These are phyloP conservation scores for Colletotrichum liaoningense DNA, from an alignment of 2,329 filamentous ascomycete genomes.

Conservation along the genomic window DNA sequence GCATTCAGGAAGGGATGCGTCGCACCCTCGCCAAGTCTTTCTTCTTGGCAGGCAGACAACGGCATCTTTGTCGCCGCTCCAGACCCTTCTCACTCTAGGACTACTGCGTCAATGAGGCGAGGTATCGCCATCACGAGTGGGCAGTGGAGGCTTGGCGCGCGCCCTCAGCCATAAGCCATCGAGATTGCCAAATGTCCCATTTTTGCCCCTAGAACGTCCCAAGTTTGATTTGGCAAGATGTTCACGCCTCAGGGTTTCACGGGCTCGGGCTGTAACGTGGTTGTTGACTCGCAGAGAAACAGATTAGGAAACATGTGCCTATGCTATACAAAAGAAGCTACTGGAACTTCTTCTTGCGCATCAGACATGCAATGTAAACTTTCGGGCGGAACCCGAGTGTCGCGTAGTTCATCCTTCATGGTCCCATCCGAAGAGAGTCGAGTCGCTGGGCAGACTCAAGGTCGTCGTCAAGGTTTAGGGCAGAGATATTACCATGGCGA, in stretches of 20 bases:
- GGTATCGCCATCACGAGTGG: slow-evolving; percentile 1
- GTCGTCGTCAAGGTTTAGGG: not conserved
- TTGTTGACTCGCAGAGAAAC: not conserved
- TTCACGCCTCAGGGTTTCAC: not conserved
- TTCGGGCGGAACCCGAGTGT: not conserved
- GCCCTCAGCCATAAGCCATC: slow-evolving; percentile 5
- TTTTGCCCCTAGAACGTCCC: not conserved
- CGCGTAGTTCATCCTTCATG: not conserved
- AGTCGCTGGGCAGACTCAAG: slow-evolving; percentile 4
- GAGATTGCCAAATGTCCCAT: not conserved
- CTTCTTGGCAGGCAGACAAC: slow-evolving; percentile 15
- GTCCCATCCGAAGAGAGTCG: not conserved
- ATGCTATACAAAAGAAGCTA: not conserved
- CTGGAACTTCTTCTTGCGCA: not conserved
- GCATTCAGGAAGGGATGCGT: not conserved
- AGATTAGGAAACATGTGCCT: not conserved
- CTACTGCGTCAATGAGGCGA: not conserved
- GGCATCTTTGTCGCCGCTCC: not conserved
- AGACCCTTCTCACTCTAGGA: no score
- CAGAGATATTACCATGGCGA: not conserved
- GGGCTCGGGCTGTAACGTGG: not conserved
- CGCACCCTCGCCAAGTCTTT: not conserved
- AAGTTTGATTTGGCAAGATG: not conserved
- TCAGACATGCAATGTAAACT: not conserved
- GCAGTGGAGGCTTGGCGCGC: slow-evolving; percentile 8